phyloP scores from a whole-genome alignment of 306 rosid species.

The Boehmeria nivea region DNA sequence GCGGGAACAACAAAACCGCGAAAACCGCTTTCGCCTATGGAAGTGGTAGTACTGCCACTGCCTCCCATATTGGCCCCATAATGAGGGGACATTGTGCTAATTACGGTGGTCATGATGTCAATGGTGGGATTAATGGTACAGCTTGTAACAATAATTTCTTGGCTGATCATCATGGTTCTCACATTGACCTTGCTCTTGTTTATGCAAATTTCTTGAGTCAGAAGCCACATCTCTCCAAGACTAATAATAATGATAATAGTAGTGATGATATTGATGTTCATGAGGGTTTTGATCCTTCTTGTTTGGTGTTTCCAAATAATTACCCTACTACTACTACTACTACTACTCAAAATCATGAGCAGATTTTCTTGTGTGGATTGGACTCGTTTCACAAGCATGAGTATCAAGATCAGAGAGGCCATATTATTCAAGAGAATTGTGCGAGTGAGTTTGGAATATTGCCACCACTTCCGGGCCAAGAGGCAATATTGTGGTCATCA shows the following conservation, averaged over 20 bases:
- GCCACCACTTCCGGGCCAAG: constrained; percentile 74
- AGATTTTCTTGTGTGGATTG: constrained; percentile 31
- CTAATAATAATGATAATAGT: background rate
- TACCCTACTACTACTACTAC: background rate
- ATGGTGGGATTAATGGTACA: background rate
- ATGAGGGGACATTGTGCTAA: too few species aligned
- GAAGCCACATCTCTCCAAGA: constrained; percentile 35
- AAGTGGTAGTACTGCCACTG: background rate
- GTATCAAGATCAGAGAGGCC: constrained; percentile 24
- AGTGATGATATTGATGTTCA: constrained; percentile 1
- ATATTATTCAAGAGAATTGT: constrained; percentile 19
- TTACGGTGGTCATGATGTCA: constrained; percentile 17
- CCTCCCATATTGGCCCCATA: background rate
- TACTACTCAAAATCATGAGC: constrained; percentile 8
- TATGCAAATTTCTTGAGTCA: constrained; percentile 68
- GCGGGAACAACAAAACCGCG: constrained; percentile 7
- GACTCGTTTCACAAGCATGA: constrained; percentile 25
- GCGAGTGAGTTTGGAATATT: constrained; percentile 35
- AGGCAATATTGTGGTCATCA: constrained; percentile 38
- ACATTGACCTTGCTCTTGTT: constrained; percentile 70
- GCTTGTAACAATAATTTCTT: too few species aligned
- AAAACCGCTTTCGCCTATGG: too few species aligned
- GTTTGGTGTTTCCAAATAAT: constrained; percentile 16
- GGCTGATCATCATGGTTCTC: constrained; percentile 35
- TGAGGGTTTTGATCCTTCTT: constrained; percentile 27